A percentile compares a stretch with the other conserved stretches of the same genome.
Conservation (phyloP, 2,329 filamentous ascomycete genomes). For the Parascedosporium putredinis region DNA sequence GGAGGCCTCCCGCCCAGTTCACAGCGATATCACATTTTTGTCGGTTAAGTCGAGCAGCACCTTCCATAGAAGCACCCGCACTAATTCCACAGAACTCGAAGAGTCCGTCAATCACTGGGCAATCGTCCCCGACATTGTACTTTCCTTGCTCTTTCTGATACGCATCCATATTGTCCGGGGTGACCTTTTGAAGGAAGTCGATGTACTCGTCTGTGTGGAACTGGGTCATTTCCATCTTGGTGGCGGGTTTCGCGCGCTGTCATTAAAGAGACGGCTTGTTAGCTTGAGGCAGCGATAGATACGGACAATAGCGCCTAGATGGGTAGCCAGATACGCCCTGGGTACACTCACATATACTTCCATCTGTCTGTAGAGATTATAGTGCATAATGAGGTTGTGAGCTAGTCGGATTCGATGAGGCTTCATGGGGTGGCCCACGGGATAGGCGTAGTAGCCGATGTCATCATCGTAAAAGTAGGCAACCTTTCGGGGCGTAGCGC, state of each 20-base stretch:
- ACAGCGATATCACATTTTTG: conserved; percentile 93
- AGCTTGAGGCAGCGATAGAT: conserved; percentile 13
- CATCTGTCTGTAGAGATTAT: conserved; percentile 93
- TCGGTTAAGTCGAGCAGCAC: conserved; percentile 79
- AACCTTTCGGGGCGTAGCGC: conserved; percentile 60
- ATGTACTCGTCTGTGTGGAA: conserved; percentile 96
- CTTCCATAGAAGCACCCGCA: conserved; percentile 87
- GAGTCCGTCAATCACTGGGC: conserved; percentile 94
- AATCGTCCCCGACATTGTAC: conserved; percentile 95
- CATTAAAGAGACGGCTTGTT: conserved; percentile 3
- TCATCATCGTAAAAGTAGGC: conserved; percentile 98
- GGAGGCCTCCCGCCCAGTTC: conserved; percentile 95
- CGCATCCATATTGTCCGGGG: conserved; percentile 95
- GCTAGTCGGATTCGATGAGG: conserved; percentile 91
- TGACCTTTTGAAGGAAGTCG: conserved; percentile 88
- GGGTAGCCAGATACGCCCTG: no score
- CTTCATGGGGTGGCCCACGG: conserved; percentile 97
- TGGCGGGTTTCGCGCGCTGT: conserved; percentile 76
- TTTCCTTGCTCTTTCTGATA: conserved; percentile 70
- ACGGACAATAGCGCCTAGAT: no score
- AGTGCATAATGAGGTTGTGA: conserved; percentile 92
- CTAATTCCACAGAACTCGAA: conserved; percentile 95
- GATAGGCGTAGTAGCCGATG: conserved; percentile 96
- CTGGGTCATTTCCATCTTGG: conserved; percentile 78
- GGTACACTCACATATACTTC: conserved; percentile 72